Conservation (phyloP, 2,329 filamentous ascomycete genomes). For the Aschersonia sp. region DNA sequence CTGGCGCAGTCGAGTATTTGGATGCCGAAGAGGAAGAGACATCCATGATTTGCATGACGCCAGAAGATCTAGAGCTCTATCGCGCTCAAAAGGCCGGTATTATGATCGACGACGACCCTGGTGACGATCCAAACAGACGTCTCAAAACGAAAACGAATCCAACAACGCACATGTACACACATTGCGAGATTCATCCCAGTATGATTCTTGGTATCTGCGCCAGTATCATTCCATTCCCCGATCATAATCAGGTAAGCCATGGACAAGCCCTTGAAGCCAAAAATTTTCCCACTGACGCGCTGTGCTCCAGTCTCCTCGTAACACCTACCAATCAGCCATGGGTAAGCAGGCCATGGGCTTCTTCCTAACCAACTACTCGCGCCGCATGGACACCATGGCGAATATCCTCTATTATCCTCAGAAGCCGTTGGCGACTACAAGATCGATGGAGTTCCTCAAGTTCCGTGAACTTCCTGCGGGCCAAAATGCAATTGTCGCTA, state of each 20-base stretch:
- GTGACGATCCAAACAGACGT: slow-evolving; percentile 62
- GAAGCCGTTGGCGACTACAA: slow-evolving; percentile 88
- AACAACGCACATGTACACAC: slow-evolving; percentile 83
- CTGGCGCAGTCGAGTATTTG: slow-evolving; percentile 85
- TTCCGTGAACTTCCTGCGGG: slow-evolving; percentile 95
- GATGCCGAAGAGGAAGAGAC: slow-evolving; percentile 98
- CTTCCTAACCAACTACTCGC: slow-evolving; percentile 90
- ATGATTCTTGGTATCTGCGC: slow-evolving; percentile 98
- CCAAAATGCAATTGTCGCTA: slow-evolving; percentile 96
- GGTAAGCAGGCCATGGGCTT: slow-evolving; percentile 99
- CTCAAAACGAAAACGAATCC: slow-evolving; percentile 81
- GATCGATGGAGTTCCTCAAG: slow-evolving; percentile 97
- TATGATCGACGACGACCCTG: slow-evolving; percentile 43
- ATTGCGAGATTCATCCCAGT: slow-evolving; percentile 97
- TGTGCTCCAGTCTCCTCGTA: slow-evolving; percentile 70
- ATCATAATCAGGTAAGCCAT: slow-evolving; percentile 71
- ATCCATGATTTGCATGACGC: slow-evolving; percentile 98
- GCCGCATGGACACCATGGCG: slow-evolving; percentile 98
- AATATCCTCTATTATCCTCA: slow-evolving; percentile 99
- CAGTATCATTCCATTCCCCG: slow-evolving; percentile 98
- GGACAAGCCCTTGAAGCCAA: background rate
- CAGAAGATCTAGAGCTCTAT: slow-evolving; percentile 77
- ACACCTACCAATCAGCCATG: slow-evolving; percentile 98
- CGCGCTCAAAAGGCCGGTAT: slow-evolving; percentile 54
- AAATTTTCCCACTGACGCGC: background rate